Evolutionary conservation across 768 basidiomycete genomes (phyloP).

Genomic region (Hydnomerulius pinastri): DNA sequence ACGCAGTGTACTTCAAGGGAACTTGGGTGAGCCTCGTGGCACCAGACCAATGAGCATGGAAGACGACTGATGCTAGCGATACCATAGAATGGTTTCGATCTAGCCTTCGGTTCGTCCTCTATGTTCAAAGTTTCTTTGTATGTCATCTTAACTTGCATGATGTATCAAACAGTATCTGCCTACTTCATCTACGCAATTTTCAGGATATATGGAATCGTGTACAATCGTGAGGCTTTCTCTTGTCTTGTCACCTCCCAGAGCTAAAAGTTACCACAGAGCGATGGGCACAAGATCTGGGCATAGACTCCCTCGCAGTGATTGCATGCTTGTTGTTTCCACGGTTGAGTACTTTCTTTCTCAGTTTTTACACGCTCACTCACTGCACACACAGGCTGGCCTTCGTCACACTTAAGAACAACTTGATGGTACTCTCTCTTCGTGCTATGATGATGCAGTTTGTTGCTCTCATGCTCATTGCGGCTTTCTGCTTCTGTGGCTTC

Average conservation of each 20-base stretch:
- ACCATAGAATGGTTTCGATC: conserved; percentile 84
- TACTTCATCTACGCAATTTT: conserved; percentile 77
- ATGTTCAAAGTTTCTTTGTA: not conserved
- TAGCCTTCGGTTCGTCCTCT: conserved; percentile 71
- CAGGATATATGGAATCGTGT: conserved; percentile 72
- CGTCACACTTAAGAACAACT: conserved; percentile 80
- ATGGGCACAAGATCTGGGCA: conserved; percentile 71
- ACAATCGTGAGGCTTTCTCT: conserved; percentile 49
- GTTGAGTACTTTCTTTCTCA: conserved; percentile 33
- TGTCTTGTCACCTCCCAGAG: not conserved
- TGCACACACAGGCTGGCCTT: conserved; percentile 71
- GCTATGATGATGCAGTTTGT: conserved; percentile 93
- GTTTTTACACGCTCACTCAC: not conserved
- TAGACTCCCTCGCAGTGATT: conserved; percentile 85
- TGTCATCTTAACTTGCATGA: conserved; percentile 6
- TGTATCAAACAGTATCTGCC: conserved; percentile 81
- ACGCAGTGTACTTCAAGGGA: conserved; percentile 76
- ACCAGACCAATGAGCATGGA: conserved; percentile 10
- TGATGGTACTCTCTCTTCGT: conserved; percentile 80
- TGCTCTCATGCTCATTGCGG: conserved; percentile 80
- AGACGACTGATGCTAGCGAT: conserved; percentile 15
- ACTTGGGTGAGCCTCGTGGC: conserved; percentile 62
- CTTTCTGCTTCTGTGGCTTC: conserved; percentile 91
- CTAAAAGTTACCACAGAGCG: conserved; percentile 38
- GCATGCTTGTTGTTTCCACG: conserved; percentile 91